Evolutionary conservation across 208 protist species (phyloP), one percentile per base, ranked within the genome.

Genomic region (Naegleria lovaniensis): DNA sequence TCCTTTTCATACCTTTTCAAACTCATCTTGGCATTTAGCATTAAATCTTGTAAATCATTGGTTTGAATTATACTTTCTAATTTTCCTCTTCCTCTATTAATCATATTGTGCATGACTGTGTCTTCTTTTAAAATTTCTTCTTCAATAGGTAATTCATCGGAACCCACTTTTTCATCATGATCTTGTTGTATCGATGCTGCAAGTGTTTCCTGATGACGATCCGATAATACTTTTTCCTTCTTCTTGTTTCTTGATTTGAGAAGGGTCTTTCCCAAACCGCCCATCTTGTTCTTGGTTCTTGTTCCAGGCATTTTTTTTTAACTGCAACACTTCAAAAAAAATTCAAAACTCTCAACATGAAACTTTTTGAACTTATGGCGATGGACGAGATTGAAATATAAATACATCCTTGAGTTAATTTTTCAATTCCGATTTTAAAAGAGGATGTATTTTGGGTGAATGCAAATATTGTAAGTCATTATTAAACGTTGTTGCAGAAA

Each of bases 21-120:
- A n/a, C 95, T 94, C 51, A 94, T 94, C 91, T 97, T 96, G 9
- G 96, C 95, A 88, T 96, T 97, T 58, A 93, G 90, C 19, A 97
- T 92, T 79, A 97, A 97, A 91, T 96, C 94, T 41, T 97, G 95
- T 11, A 97, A 91, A 52, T 96, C 94, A 90, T 94, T 97, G 5
- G 95, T 96, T 90, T 97, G 95, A 95, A 95, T 97, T 85, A 97
- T 96, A 86, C 95, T 97, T 93, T 96, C 94, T 36, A 97, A 94
- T 67, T 90, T 90, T 94, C 38, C 92, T 92, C 33, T 38, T 11
- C 29, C 38, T 89, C 41, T 90, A 76, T 87, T 89, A 90, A 29
- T 93, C 58, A 52, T 89, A 40, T 94, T 92, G 91, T 94, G 94
- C 38, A 90, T 88, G 22, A 39, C 33, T 38, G 19, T n/a, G 13